Conservation (phyloP, 2,329 filamentous ascomycete species). For the Penicillium sp. region DNA sequence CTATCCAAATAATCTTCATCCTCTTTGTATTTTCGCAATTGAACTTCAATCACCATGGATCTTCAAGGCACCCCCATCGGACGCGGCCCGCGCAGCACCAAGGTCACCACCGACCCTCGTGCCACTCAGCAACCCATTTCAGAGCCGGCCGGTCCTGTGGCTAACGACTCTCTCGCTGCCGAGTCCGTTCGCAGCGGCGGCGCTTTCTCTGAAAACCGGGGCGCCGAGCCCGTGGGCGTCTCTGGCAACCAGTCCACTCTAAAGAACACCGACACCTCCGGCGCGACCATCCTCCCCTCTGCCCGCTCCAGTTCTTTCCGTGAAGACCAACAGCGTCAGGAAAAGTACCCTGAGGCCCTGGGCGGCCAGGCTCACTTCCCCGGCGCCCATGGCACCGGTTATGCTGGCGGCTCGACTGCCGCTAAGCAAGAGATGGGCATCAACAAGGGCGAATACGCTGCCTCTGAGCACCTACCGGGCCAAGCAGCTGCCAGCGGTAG, state of each 20-base stretch:
- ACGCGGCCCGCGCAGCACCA: constrained; percentile 38
- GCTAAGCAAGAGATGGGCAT: constrained; percentile 38
- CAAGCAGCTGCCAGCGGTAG: constrained; percentile 33
- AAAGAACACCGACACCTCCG: constrained; percentile 60
- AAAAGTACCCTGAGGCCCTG: constrained; percentile 47
- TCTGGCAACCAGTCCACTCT: constrained; percentile 58
- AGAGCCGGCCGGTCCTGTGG: constrained; percentile 67
- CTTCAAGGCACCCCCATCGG: constrained; percentile 45
- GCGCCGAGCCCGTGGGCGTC: constrained; percentile 55
- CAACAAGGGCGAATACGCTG: constrained; percentile 27
- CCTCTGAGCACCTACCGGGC: constrained; percentile 20
- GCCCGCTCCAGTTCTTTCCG: constrained; percentile 53
- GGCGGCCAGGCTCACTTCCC: constrained; percentile 46
- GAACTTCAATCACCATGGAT: constrained; percentile 39
- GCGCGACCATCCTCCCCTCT: constrained; percentile 55
- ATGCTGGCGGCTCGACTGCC: constrained; percentile 40
- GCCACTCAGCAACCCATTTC: constrained; percentile 55
- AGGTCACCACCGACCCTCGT: constrained; percentile 54
- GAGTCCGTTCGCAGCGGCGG: constrained; percentile 68
- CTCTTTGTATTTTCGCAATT: not conserved
- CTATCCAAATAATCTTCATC: not conserved
- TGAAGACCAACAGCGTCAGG: constrained; percentile 48
- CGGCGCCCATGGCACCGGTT: constrained; percentile 42
- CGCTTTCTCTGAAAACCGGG: constrained; percentile 63
- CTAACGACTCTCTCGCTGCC: constrained; percentile 73